Conservation (phyloP, 495 filamentous ascomycete species). For the Lophium mytilinum region DNA sequence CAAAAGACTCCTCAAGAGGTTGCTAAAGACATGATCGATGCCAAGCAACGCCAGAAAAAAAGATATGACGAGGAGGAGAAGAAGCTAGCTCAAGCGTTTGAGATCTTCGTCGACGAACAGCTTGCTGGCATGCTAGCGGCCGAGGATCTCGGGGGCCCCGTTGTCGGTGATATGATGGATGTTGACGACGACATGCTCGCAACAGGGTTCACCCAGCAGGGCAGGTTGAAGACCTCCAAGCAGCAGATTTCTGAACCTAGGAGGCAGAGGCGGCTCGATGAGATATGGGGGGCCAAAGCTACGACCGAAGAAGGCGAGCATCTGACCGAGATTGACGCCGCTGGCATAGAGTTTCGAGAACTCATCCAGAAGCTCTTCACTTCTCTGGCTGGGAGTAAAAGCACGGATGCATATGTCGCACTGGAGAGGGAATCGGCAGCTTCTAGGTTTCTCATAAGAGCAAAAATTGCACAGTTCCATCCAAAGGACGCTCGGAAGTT, state of each 20-base stretch:
- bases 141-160: slow-evolving; percentile 78
- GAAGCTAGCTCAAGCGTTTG: slow-evolving; percentile 51
- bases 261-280: slow-evolving; percentile 63
- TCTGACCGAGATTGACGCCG: slow-evolving; percentile 54
- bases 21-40: slow-evolving; percentile 48
- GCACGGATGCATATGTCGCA: slow-evolving; percentile 55
- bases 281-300: slow-evolving; percentile 52
- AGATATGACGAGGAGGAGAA: slow-evolving; percentile 48
- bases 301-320: slow-evolving; percentile 33
- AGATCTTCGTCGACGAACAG: slow-evolving; percentile 64
- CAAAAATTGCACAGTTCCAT: slow-evolving; percentile 80
- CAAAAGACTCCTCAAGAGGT: slow-evolving; percentile 53
- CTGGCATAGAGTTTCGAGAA: slow-evolving; percentile 56
- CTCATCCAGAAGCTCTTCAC: slow-evolving; percentile 57
- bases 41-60: slow-evolving; percentile 50
- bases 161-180: slow-evolving; percentile 65
- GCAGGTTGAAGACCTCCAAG: slow-evolving; percentile 47
- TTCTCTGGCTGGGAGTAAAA: slow-evolving; percentile 52
- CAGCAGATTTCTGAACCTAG: slow-evolving; percentile 43
- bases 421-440: slow-evolving; percentile 70
- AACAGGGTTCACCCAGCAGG: slow-evolving; percentile 64
- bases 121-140: slow-evolving; percentile 76
- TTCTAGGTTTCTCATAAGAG: slow-evolving; percentile 72
- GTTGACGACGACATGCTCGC: slow-evolving; percentile 53
- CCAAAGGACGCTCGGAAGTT: slow-evolving; percentile 70